Base-by-base conservation (phyloP, 2,329 filamentous ascomycete genomes). In the Camillea tinctor region DNA sequence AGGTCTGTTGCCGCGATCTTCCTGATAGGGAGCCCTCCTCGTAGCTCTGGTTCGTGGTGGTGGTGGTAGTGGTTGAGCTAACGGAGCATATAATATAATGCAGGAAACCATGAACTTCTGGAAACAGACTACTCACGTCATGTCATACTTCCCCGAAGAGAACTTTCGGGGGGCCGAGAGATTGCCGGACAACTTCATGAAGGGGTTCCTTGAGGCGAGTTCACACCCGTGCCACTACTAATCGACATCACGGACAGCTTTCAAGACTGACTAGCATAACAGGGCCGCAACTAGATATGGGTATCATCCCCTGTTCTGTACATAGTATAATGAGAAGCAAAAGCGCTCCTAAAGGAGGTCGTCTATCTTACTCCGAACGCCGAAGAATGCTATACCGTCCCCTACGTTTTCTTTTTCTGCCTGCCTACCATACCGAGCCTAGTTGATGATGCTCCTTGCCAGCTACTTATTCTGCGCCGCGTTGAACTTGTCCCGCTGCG, bases 101-200 rank as follows among this genome's bases (percentile, higher is more conserved):
- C 52, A 97, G 93, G 95, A 99, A 84, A 99, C 91, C 57, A 87
- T 99, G 83, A 99, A 99, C 81, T 99, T 91, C 84, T 99, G 95
- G 95, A 97, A 97, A 80, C 95, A 99, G 79, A 84, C 93, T 64
- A 91, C 91, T 65, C 95, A 99, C 76, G 85, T 99, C 69, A 92
- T 99, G 85, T 93, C 95, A 71, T 99, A 97, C 79, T 99, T 98
- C 84, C 88, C 93, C 74, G 84, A 88, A 70, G 93, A 98, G 77
- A 85, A 84, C 77, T 85, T 86, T 74, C 80, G 92, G 87, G 82
- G 92, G 87, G 76, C 90, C 82, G 76, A 92, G 69, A 87, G 86
- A 75, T 79, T 97, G 78, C 94, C 94, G 48, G 87, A 87, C 71
- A 95, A 86, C 81, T 99, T 99, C 80, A 96, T 99, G 80, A 85